Base-by-base conservation (phyloP, 805 yeast genomes). In the Tetrapisispora namnaoensis region DNA sequence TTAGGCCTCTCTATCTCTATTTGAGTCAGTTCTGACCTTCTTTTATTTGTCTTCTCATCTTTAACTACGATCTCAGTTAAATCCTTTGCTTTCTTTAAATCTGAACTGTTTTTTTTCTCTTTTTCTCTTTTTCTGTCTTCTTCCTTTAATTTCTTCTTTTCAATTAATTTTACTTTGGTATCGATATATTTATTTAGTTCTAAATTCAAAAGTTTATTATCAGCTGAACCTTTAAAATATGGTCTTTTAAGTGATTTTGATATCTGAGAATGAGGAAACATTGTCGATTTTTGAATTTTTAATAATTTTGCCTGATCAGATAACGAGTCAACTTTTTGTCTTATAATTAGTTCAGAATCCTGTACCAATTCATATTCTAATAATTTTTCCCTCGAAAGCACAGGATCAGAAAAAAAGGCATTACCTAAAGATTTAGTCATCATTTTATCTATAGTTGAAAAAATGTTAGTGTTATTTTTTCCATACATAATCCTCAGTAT, bases 331-430 rank as follows among this genome's bases (percentile, higher is more conserved):
- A 72, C 75, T 28, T 84, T 74, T 42, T 81, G 79, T 17, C 68
- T 69, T 6, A 76, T 51, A 28, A 83, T 80, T 39, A 62, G 53
- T 43, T 75, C 78, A 1, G 86, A 70, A 64, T 89, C 96, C 34
- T 72, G 73, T 0, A 80, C 62, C 34, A 78, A 68, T 57, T 82
- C 97, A 51, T 74, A 71, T 54, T 90, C 97, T 1, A 84, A 64
- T 49, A 73, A 75, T 53, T 76, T 75, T 54, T 74, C 51, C 3
- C 48, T 47, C 0, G 61, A 60, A 30, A 51, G 54, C 8, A 48
- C 49, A 1, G 61, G 54, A 1, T 57, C 42, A 8, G 55, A 34
- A 4, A 49, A 51, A 14, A 58, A 21, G 7, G 49, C 32, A 32
- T 57, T 55, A 9, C 44, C 49, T 28, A 53, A 49, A 11, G 39